These are phyloP conservation scores for Cryptosporidium felis DNA, from an alignment of 169 alveolate species.

Conservation along the genomic window DNA sequence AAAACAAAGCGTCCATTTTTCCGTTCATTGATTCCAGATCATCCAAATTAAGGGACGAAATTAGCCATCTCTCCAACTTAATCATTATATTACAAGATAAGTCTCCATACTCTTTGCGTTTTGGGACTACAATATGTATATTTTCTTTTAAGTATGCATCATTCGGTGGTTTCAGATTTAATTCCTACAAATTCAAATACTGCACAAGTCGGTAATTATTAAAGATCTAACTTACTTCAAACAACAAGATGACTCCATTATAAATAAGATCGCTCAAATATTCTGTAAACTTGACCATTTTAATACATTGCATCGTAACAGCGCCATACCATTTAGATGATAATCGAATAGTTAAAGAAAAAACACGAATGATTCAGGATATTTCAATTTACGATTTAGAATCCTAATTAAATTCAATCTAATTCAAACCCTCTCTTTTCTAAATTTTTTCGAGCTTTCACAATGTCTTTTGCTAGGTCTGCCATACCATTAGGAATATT, in stretches of 20 bases:
- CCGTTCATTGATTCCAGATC: neutral
- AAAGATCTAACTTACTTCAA: neutral
- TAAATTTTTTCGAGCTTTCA: conserved; percentile 39
- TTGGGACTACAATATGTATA: neutral
- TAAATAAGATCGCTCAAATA: neutral
- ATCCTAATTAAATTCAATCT: neutral
- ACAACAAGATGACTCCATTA: neutral
- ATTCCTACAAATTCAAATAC: neutral
- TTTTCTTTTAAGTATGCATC: neutral
- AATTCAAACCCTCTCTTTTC: conserved; percentile 33
- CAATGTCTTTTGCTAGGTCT: conserved; percentile 47
- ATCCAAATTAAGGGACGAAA: neutral
- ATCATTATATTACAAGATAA: conserved; percentile 17
- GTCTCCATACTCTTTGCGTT: conserved; percentile 14
- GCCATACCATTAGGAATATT: conserved; percentile 29
- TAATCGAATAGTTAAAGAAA: too few species aligned
- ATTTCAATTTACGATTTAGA: too few species aligned
- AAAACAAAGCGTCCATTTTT: neutral
- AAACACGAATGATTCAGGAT: too few species aligned
- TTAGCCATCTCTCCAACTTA: conserved; percentile 40
- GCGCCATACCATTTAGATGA: neutral
- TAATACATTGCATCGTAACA: neutral
- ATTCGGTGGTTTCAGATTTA: neutral
- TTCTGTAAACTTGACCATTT: neutral
- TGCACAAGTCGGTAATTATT: neutral